A percentile compares a stretch with the other conserved stretches of the same genome.
These are phyloP conservation scores for Lentinula sp. DNA, from an alignment of 768 basidiomycete genomes.

Conservation along the genomic window DNA sequence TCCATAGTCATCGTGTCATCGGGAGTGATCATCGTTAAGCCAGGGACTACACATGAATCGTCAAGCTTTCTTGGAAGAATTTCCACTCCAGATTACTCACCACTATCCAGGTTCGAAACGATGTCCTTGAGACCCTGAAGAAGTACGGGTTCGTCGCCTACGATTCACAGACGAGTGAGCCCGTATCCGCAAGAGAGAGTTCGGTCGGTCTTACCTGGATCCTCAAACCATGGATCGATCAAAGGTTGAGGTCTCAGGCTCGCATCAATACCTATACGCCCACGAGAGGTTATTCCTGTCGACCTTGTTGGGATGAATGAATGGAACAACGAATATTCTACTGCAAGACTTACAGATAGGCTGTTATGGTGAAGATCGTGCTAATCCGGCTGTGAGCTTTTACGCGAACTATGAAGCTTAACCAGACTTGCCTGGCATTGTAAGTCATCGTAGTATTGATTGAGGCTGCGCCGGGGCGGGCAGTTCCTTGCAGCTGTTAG, in stretches of 20 bases:
- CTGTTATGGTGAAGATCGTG: conserved; percentile 57
- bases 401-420: neutral
- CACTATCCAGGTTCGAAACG: conserved; percentile 31
- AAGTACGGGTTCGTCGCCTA: conserved; percentile 46
- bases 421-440: conserved; percentile 30
- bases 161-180: conserved; percentile 55
- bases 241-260: conserved; percentile 41
- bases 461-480: conserved; percentile 52
- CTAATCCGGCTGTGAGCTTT: conserved; percentile 13
- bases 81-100: conserved; percentile 20
- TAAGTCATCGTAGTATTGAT: conserved; percentile 43
- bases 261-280: conserved; percentile 54
- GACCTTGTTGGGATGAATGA: conserved; percentile 28
- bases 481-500: conserved; percentile 53
- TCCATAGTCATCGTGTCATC: conserved; percentile 51
- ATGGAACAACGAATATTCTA: neutral
- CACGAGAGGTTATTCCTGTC: conserved; percentile 54
- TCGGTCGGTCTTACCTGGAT: conserved; percentile 26
- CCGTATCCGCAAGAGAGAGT: conserved; percentile 25
- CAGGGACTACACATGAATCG: conserved; percentile 28
- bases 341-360: conserved; percentile 38
- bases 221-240: conserved; percentile 52
- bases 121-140: conserved; percentile 46
- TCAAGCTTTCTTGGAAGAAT: conserved; percentile 6
- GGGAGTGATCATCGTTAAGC: conserved; percentile 52